These are phyloP conservation scores for Colletotrichum siamense DNA, from an alignment of 2,329 filamentous ascomycete species.

Conservation along the genomic window DNA sequence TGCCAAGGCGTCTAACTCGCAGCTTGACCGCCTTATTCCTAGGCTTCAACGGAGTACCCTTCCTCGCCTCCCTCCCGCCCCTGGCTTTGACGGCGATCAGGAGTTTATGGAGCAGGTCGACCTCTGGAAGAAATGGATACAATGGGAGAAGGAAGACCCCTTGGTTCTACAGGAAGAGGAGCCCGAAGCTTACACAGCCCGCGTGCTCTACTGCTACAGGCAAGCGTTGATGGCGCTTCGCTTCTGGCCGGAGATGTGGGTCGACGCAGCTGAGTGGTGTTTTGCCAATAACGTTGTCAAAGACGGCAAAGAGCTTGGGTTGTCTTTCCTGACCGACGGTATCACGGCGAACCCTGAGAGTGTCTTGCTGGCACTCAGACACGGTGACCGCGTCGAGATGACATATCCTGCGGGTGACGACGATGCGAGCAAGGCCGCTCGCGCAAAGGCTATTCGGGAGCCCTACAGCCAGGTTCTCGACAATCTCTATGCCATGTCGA, in stretches of 20 bases:
- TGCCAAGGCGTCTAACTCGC: constrained; percentile 86
- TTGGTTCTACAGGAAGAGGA: constrained; percentile 87
- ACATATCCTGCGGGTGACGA: constrained; percentile 79
- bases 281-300: constrained; percentile 74
- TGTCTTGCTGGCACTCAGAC: constrained; percentile 86
- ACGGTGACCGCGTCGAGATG: constrained; percentile 85
- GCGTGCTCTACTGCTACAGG: constrained; percentile 89
- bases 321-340: constrained; percentile 81
- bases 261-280: constrained; percentile 92
- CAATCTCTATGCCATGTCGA: constrained; percentile 85
- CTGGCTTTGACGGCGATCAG: constrained; percentile 84
- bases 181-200: constrained; percentile 72
- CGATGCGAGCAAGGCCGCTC: constrained; percentile 75
- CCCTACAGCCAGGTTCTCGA: constrained; percentile 85
- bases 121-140: constrained; percentile 92
- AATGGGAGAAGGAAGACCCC: constrained; percentile 94
- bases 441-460: constrained; percentile 78
- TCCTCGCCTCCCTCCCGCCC: constrained; percentile 80
- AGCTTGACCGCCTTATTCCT: constrained; percentile 86
- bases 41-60: constrained; percentile 79
- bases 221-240: constrained; percentile 91
- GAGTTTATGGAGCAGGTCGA: constrained; percentile 86
- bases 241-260: constrained; percentile 97
- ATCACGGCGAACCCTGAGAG: constrained; percentile 93
- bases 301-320: constrained; percentile 67